Conservation (phyloP, 768 basidiomycete genomes). For the Tricholoma matsutake region DNA sequence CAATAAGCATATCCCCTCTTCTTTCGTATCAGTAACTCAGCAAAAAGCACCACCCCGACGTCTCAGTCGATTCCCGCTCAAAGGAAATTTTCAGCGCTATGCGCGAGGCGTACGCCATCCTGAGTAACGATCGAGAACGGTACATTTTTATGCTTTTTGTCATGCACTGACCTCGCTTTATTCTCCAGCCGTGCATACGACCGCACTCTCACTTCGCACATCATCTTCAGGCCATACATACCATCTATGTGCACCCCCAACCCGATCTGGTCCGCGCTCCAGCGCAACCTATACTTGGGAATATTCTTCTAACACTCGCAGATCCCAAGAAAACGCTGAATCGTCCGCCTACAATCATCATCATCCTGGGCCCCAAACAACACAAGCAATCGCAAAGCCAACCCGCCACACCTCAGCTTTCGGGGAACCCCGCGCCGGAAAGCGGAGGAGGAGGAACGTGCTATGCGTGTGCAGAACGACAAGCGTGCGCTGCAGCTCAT, state of each 20-base stretch:
- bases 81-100: constrained; percentile 36
- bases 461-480: constrained; percentile 22
- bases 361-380: background rate
- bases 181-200: constrained; percentile 2
- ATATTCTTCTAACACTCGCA: background rate
- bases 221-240: background rate
- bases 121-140: constrained; percentile 45
- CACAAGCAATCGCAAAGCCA: background rate
- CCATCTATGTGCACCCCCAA: background rate
- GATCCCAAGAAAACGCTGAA: background rate
- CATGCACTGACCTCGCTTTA: background rate
- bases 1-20: background rate
- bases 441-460: constrained; percentile 4
- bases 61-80: constrained; percentile 41
- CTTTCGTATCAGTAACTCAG: constrained; percentile 30
- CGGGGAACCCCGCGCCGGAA: background rate
- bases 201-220: background rate
- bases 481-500: constrained; percentile 22
- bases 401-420: background rate
- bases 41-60: constrained; percentile 47
- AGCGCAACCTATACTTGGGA: constrained; percentile 2
- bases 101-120: constrained; percentile 43
- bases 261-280: background rate
- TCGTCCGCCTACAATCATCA: background rate
- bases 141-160: constrained; percentile 9